These are phyloP conservation scores for Chalciporus chontae DNA, from an alignment of 768 basidiomycete species.

Conservation along the genomic window DNA sequence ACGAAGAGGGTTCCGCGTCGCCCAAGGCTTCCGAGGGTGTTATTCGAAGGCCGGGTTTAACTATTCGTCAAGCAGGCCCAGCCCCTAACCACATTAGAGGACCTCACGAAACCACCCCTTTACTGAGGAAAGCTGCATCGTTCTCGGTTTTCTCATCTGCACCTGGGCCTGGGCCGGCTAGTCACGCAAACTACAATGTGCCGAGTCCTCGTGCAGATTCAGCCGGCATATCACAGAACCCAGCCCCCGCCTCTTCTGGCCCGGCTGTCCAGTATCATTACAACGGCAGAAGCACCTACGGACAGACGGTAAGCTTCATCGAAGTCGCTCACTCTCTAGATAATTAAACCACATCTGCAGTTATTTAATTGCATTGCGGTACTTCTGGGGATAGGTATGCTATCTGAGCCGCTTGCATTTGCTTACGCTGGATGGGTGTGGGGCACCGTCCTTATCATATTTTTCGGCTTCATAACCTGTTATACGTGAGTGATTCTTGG, in stretches of 20 bases:
- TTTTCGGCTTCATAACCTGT: conserved; percentile 78
- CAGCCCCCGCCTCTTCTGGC: conserved; percentile 1
- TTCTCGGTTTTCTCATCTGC: conserved; percentile 23
- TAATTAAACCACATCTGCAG: conserved; percentile 35
- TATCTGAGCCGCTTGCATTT: conserved; percentile 88
- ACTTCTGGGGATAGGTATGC: conserved; percentile 82
- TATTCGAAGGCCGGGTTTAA: conserved; percentile 19
- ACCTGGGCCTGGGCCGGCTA: background rate
- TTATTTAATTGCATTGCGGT: conserved; percentile 89
- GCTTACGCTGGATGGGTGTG: conserved; percentile 86
- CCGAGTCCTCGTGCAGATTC: background rate
- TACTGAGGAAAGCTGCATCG: conserved; percentile 39
- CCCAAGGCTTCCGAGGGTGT: conserved; percentile 14
- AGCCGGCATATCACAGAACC: conserved; percentile 1
- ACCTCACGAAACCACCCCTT: conserved; percentile 33
- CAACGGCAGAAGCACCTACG: conserved; percentile 64
- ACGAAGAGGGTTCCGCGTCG: background rate
- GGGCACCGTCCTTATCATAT: conserved; percentile 69
- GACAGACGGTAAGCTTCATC: conserved; percentile 55
- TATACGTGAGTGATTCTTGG: conserved; percentile 65
- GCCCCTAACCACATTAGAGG: background rate
- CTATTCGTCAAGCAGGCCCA: background rate
- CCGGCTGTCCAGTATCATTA: conserved; percentile 23
- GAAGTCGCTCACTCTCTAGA: background rate
- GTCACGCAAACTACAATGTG: background rate